Evolutionary conservation across 129 eudicot genomes (phyloP), one percentile per base, ranked within the genome.

Genomic region (Logfia minima): DNA sequence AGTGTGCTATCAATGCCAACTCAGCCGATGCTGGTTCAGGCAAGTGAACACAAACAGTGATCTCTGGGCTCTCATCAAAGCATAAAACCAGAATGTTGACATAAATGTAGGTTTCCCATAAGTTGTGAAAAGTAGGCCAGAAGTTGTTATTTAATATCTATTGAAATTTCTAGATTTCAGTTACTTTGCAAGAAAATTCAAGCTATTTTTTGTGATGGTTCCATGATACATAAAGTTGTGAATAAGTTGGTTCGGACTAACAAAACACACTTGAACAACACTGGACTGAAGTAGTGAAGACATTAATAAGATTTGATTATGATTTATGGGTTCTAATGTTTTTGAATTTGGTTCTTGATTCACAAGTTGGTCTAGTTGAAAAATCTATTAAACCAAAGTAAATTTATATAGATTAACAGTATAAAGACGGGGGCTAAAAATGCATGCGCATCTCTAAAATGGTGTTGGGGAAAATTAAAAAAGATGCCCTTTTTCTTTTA

Each of bases 1-100:
- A 79, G 39, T 79, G 77, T 23, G 77, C 67, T 21, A 22, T 34
- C 9, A 77, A 67, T 77, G 67, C 82, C 22, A 76, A 32, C 67
- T 32, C 82, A 48, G 32, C 82, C 2, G 77, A 79, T 71, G 71
- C 56, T 71, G 53, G 77, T 41, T 75, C 79, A 32, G 11, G 70
- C n/a, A 71, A 79, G 41, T 79, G 82, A 61, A 45, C 9, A 58
- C 63, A 17, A 6, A 19, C 74, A 24, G n/a, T 3, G 58, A 77
- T 43, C 28, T 7, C 23, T 51, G 21, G 19, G 11, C 45, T 65
- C 41, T 52, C 45, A 22, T 28, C 55, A 48, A 48, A 52, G 8
- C 75, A 71, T 52, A 51, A 52, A 16, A 51, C 61, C 39, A 52
- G 18, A 60, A 28, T 14, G 16, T 9, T 70, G 5, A 45, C 60